Conservation (phyloP, 179 eudicot species). For the Drosera spatulata region DNA sequence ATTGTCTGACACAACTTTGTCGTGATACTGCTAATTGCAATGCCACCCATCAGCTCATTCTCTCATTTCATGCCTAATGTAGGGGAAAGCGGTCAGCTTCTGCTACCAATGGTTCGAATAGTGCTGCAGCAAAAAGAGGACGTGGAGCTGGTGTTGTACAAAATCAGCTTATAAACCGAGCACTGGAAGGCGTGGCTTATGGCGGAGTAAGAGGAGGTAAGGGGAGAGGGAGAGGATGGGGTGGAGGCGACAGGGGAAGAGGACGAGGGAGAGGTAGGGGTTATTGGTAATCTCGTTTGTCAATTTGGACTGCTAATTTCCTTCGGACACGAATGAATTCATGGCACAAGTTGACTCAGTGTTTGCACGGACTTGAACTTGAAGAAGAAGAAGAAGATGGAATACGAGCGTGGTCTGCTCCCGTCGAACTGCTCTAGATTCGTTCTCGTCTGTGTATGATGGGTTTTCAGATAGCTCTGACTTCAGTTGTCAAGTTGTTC, state of each 20-base stretch:
- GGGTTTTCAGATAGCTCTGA: too few relatives aligned
- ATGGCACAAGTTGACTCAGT: too few relatives aligned
- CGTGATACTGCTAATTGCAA: not conserved
- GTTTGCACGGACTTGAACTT: too few relatives aligned
- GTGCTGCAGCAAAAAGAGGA: slow-evolving; percentile 26
- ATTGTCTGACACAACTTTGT: too few relatives aligned
- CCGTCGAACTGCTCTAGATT: too few relatives aligned
- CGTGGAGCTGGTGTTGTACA: slow-evolving; percentile 29
- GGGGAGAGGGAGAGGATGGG: slow-evolving; percentile 31
- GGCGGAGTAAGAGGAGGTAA: slow-evolving; percentile 27
- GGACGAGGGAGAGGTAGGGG: slow-evolving; percentile 42
- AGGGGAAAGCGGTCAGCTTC: slow-evolving; percentile 56
- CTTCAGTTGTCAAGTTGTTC: too few relatives aligned
- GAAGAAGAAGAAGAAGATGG: too few relatives aligned
- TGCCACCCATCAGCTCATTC: not conserved
- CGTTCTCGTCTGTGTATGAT: too few relatives aligned
- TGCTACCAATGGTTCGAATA: slow-evolving; percentile 41
- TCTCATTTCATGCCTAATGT: slow-evolving; percentile 5
- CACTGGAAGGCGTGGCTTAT: slow-evolving; percentile 25
- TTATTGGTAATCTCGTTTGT: slow-evolving; percentile 6
- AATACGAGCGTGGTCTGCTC: too few relatives aligned
- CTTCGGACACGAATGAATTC: too few relatives aligned
- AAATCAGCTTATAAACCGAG: slow-evolving; percentile 31
- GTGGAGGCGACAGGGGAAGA: slow-evolving; percentile 9
- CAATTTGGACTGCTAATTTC: too few relatives aligned